Base-by-base conservation (phyloP, 2,329 filamentous ascomycete species). In the Tolypocladium ophioglossoides region DNA sequence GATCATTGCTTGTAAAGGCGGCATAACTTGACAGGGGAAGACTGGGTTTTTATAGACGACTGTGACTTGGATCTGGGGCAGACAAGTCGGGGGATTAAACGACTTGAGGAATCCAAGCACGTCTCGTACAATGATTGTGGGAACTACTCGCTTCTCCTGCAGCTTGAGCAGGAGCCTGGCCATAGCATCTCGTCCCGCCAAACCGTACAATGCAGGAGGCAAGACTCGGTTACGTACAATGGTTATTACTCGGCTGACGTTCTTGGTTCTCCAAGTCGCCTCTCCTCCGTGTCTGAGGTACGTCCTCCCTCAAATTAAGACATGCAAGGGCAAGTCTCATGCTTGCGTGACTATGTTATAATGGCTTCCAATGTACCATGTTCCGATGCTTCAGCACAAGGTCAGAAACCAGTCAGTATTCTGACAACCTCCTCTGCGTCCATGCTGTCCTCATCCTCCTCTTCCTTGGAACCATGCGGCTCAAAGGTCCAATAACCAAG, bases 401-500 rank as follows among this genome's bases (percentile, higher is more conserved):
- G 2, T 20, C 32, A 53, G 16, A 53, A 37, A n/a, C 38, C 38
- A n/a, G 39, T 18, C 41, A 52, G 37, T 9, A 54, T 38, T 18
- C 30, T 14, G 7, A 35, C 24, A 32, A 53, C 18, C 11, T 20
- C 44, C n/a, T 39, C 32, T 10, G 46, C 40, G 30, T 34, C 27
- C 27, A 47, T 32, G 16, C 9, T 18, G 7, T 54, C 52, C 11
- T 51, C 34, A 20, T 48, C 40, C 3, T 47, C 12, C 44, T 32
- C 39, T 8, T 40, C 48, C 12, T 18, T 34, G 7, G 38, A 30
- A 11, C 41, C 54, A 3, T 53, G 52, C 24, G 58, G 56, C 55
- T 63, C 66, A 61, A 72, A 72, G n/a, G 64, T 58, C 70, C 69
- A 72, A 52, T 68, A 59, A 4, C 70, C 70, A 37, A 67, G 62